These are phyloP conservation scores for Lecanosticta acicola DNA, from an alignment of 2,329 filamentous ascomycete genomes.

Conservation along the genomic window DNA sequence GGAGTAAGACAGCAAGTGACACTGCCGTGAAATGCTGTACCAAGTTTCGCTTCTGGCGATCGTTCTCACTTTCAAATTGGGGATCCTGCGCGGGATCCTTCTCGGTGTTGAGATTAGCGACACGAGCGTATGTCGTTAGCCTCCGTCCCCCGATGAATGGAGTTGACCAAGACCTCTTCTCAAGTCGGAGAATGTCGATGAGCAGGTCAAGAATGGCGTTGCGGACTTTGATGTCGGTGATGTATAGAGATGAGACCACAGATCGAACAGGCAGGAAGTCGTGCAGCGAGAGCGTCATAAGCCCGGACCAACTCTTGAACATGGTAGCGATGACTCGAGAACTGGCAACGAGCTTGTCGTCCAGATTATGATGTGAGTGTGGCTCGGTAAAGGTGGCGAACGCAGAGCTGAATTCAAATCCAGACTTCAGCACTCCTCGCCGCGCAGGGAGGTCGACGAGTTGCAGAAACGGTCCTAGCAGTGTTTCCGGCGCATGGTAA, in stretches of 20 bases:
- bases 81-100: constrained; percentile 47
- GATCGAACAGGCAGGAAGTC: constrained; percentile 80
- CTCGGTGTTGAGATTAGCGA: constrained; percentile 71
- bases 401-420: constrained; percentile 76
- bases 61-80: constrained; percentile 50
- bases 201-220: constrained; percentile 85
- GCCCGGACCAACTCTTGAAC: constrained; percentile 86
- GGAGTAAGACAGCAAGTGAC: constrained; percentile 76
- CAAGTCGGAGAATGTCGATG: constrained; percentile 80
- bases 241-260: constrained; percentile 61
- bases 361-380: constrained; percentile 49
- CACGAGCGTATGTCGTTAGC: constrained; percentile 92
- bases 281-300: constrained; percentile 83
- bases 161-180: constrained; percentile 88
- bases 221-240: constrained; percentile 51
- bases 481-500: constrained; percentile 86
- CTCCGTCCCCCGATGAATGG: constrained; percentile 89
- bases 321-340: constrained; percentile 88
- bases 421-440: constrained; percentile 75
- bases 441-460: constrained; percentile 78
- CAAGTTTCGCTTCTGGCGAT: constrained; percentile 63
- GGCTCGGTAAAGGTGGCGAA: constrained; percentile 93
- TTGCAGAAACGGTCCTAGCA: constrained; percentile 82
- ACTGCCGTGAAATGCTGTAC: constrained; percentile 92
- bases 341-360: constrained; percentile 72